Conservation (phyloP, 208 protist genomes). For the Wallacemonas sp. region DNA sequence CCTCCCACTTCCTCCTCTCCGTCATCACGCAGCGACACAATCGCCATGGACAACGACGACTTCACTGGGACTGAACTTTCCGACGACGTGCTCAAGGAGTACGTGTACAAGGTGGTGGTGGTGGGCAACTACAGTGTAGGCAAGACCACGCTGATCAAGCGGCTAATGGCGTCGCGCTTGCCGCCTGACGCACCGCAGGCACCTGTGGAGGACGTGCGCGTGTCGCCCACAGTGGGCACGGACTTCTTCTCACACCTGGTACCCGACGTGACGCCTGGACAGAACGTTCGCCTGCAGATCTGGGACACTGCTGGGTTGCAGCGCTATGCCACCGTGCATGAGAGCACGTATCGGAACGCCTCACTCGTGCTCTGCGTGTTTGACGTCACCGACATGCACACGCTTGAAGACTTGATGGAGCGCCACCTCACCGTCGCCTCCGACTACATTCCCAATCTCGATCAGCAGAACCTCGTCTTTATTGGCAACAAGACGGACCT, state of each 20-base stretch:
- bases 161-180: slow-evolving; percentile 21
- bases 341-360: slow-evolving; percentile 69
- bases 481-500: slow-evolving; percentile 62
- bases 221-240: slow-evolving; percentile 50
- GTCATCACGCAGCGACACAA: no score
- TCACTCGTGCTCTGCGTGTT: slow-evolving; percentile 95
- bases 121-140: slow-evolving; percentile 57
- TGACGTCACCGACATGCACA: slow-evolving; percentile 93
- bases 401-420: slow-evolving; percentile 65
- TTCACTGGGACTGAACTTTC: slow-evolving; percentile 33
- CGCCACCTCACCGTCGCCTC: slow-evolving; percentile 26
- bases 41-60: slow-evolving; percentile 19
- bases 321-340: slow-evolving; percentile 95
- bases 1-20: no score
- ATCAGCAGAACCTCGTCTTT: slow-evolving; percentile 34
- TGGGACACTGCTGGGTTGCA: slow-evolving; percentile 92
- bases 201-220: not conserved
- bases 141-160: slow-evolving; percentile 65
- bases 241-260: slow-evolving; percentile 58
- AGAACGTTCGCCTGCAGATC: slow-evolving; percentile 60
- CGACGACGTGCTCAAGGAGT: slow-evolving; percentile 22
- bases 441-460: slow-evolving; percentile 33
- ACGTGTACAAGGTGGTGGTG: slow-evolving; percentile 51
- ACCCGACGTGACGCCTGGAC: slow-evolving; percentile 19
- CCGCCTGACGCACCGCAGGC: not conserved